phyloP scores from a whole-genome alignment of 495 filamentous ascomycete species.

The Podospora pseudoanserina region DNA sequence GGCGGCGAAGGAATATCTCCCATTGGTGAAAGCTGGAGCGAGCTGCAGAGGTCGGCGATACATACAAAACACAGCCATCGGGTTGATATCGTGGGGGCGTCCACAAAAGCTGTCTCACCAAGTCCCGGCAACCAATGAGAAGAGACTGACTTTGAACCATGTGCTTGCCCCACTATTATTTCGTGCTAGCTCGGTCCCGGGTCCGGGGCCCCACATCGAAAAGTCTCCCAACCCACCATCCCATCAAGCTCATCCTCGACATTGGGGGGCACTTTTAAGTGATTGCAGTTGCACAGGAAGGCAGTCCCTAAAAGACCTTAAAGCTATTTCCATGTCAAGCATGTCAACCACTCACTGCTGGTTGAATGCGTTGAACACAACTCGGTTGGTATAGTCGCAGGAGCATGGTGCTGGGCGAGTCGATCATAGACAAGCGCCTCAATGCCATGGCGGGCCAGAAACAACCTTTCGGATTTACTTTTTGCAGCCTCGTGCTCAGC shows the following conservation, averaged over 20 bases:
- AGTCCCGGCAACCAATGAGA: conserved; percentile 1
- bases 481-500: neutral
- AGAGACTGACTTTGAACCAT: neutral
- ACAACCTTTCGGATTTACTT: neutral
- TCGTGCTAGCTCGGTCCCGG: neutral
- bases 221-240: neutral
- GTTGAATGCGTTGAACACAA: neutral
- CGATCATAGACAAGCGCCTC: neutral
- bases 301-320: neutral
- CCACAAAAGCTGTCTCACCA: neutral
- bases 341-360: neutral
- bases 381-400: neutral
- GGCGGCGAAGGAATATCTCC: too few species aligned
- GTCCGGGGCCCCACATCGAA: neutral
- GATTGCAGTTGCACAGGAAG: neutral
- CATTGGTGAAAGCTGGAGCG: neutral
- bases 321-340: neutral
- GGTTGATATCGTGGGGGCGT: neutral
- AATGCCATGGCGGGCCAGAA: neutral
- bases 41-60: neutral
- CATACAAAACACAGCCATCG: neutral
- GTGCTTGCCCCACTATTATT: conserved; percentile 6
- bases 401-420: neutral
- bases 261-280: neutral
- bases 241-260: neutral